Evolutionary conservation across 495 filamentous ascomycete species (phyloP), one percentile per base, ranked within the genome.

Genomic region (Pyronema domesticum): DNA sequence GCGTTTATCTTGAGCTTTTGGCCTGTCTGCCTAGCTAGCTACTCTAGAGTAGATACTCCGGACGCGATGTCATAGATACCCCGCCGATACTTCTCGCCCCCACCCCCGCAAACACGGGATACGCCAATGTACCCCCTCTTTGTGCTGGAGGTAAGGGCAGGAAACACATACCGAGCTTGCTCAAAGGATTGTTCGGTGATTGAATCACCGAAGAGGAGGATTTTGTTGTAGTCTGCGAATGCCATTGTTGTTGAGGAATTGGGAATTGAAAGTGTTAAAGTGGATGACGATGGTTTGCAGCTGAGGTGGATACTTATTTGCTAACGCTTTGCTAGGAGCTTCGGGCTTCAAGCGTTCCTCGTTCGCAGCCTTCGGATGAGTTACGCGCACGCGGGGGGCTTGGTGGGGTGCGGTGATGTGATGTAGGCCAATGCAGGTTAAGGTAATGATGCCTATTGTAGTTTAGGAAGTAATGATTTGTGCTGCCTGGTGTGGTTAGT

Each of bases 181-280:
- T 65, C 61, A 49, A 55, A 65, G 33, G 62, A 56, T 18, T 49
- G 51, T 46, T 65, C 58, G 5, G 62, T 65, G 47, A 65, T 65
- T 14, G 62, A 64, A 53, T 65, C 62, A 3, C 62, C 62, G 37
- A 65, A 65, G n/a, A 65, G 50, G 40, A 65, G 43, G 37, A 65
- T 58, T 53, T 65, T 65, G 50, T 65, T 56, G 51, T 65, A 65
- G 43, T 65, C 62, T 35, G 37, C 42, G 37, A 64, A 64, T n/a
- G 61, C 60, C 60, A 64, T 64, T 13, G 15, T 17, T 10, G 30
- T 53, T 53, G n/a, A 43, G 0, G n/a, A 49, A 7, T 51, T 18
- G 10, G 7, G 19, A 18, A 37, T 14, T 14, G 4, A 30, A 19
- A 35, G 46, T 35, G 19, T 14, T 0, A 30, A 19, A 35, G 46